phyloP scores from a whole-genome alignment of 345 rosid genomes.

The Bretschneidera sinensis region DNA sequence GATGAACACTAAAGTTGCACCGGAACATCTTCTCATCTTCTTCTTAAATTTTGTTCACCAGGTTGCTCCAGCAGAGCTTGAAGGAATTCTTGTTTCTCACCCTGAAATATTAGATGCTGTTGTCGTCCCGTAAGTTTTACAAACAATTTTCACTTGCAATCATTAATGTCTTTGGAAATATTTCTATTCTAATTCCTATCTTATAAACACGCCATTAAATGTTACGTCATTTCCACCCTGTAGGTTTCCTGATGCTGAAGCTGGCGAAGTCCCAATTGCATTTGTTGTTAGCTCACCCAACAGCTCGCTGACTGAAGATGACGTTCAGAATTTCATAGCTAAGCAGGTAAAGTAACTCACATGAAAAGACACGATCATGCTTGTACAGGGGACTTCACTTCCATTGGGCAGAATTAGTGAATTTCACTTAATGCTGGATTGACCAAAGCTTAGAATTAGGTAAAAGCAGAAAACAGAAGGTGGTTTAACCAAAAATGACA shows the following conservation, averaged over 20 bases:
- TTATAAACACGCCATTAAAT: background rate
- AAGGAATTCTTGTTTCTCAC: constrained; percentile 89
- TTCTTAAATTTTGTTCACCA: constrained; percentile 21
- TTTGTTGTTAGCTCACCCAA: constrained; percentile 66
- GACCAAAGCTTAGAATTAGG: no score
- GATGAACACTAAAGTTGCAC: no score
- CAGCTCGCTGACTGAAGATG: constrained; percentile 66
- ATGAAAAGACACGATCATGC: no score
- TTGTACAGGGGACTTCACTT: no score
- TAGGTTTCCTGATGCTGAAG: constrained; percentile 88
- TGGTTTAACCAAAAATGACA: no score
- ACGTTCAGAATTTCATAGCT: constrained; percentile 60
- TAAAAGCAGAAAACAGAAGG: no score
- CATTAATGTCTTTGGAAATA: background rate
- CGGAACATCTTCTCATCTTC: background rate
- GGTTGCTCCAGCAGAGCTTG: constrained; percentile 99
- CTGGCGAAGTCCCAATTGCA: constrained; percentile 89
- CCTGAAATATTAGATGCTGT: constrained; percentile 73
- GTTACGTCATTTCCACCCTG: constrained; percentile 2
- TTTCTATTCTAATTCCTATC: background rate
- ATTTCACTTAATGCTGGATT: background rate
- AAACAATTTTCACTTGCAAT: background rate
- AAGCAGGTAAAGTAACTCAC: constrained; percentile 45
- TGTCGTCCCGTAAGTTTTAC: constrained; percentile 77
- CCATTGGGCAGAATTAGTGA: background rate